These are phyloP conservation scores for Phytophthora constricta DNA, from an alignment of 352 stramenopile species.

Conservation along the genomic window DNA sequence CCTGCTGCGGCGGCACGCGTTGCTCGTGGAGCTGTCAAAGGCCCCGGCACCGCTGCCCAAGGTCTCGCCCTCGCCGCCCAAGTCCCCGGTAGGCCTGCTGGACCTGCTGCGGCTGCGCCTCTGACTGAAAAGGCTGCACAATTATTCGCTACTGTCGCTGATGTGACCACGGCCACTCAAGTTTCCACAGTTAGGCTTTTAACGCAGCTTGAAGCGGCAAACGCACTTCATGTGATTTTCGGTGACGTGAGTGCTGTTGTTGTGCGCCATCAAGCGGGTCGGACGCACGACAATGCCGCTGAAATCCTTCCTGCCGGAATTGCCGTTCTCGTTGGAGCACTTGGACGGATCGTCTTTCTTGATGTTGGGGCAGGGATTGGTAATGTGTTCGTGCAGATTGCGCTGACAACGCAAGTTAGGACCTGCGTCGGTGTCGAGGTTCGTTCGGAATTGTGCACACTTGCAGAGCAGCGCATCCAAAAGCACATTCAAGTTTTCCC, in stretches of 20 bases:
- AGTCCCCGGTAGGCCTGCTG: no score
- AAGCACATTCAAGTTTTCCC: not conserved
- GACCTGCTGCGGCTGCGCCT: no score
- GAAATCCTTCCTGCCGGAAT: not conserved
- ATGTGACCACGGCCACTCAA: not conserved
- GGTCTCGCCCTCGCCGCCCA: no score
- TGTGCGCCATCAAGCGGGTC: not conserved
- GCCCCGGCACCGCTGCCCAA: no score
- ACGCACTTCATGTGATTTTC: conserved; percentile 4
- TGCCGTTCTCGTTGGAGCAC: not conserved
- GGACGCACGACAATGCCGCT: conserved; percentile 1
- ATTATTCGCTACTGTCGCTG: not conserved
- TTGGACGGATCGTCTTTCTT: conserved; percentile 8
- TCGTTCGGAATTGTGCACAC: not conserved
- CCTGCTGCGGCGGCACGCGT: no score
- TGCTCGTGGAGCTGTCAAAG: no score
- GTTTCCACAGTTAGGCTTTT: not conserved
- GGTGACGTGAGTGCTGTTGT: not conserved
- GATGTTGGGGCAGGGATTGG: conserved; percentile 16
- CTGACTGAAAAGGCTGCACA: no score
- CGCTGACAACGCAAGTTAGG: not conserved
- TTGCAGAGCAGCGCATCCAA: not conserved
- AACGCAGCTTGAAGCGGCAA: not conserved
- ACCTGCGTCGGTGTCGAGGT: conserved; percentile 4
- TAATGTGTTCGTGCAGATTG: conserved; percentile 9